Evolutionary conservation across 2,329 filamentous ascomycete genomes (phyloP), one percentile per base, ranked within the genome.

Genomic region (Metarhizium sp.): DNA sequence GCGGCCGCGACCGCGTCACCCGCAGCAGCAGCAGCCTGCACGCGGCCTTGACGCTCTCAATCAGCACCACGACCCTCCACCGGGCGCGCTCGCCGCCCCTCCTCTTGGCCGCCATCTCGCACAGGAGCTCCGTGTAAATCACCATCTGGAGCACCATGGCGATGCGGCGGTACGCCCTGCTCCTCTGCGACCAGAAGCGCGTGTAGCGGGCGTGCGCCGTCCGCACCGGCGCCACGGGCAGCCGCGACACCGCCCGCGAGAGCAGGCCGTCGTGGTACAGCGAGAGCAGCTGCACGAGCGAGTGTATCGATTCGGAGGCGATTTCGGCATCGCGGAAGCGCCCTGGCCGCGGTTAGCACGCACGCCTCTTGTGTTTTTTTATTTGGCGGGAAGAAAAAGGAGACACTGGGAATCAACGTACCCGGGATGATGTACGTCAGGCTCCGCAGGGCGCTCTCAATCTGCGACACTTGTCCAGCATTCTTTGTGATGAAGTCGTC

Each of bases 391-490:
- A 36, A 36, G 6, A 36, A 36, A 4, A 4, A 13, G 34, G 34
- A 13, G 34, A 25, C 25, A 25, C 25, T 4, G 3, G 25, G 25
- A 25, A 25, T 25, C 25, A 25, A 34, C 32, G 32, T 68, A 85
- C 88, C 92, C 56, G 92, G 94, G 51, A 97, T 94, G 61, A 99
- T 91, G 70, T 99, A 99, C 50, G 92, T 96, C 61, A 99, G 75
- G 32, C 91, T 96, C 43, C 94, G 85, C 66, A 99, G 75, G 14
- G 91, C 90, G 59, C 90, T 95, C 75, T 99, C 94, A 60, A 99
- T 92, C 75, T 96, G 92, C 51, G 90, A 90, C 53, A 99, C 91
- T 57, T 95, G 90, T 66, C 90, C 87, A 58, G 91, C 86, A 70
- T 99, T 99, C 74, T 92, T 94, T 59, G 89, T 88, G 75, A 99